Conservation (phyloP, 139 green algal species). For the Haematococcus lacustris region DNA sequence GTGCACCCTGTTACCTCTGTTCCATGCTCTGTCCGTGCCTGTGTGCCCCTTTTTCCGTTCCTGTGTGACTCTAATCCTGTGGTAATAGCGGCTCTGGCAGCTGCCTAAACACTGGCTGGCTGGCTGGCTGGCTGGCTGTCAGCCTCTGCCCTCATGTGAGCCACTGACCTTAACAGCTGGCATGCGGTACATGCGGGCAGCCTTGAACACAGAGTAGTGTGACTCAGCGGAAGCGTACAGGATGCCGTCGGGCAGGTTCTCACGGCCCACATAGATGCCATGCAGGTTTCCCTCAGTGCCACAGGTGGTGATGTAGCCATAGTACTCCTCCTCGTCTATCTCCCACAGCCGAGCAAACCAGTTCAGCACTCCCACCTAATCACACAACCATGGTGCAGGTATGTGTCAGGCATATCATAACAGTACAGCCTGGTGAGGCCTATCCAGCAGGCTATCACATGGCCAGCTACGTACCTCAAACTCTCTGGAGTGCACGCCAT, state of each 20-base stretch:
- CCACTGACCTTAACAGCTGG: conserved; percentile 67
- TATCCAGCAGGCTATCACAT: too few species aligned
- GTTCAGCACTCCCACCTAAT: conserved; percentile 85
- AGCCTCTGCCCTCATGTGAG: too few species aligned
- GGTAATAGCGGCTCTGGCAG: too few species aligned
- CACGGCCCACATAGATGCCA: conserved; percentile 82
- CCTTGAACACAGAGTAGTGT: conserved; percentile 97
- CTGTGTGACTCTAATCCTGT: too few species aligned
- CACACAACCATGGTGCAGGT: not conserved
- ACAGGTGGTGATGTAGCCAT: conserved; percentile 98
- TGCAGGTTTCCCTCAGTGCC: conserved; percentile 97
- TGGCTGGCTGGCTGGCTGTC: too few species aligned
- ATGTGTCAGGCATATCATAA: too few species aligned
- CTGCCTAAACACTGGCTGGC: too few species aligned
- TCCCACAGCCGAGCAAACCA: conserved; percentile 97
- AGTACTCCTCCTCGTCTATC: conserved; percentile 86
- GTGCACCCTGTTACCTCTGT: too few species aligned
- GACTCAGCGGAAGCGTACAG: conserved; percentile 83
- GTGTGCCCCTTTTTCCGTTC: too few species aligned
- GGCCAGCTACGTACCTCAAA: conserved; percentile 28
- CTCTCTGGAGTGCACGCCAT: conserved; percentile 68
- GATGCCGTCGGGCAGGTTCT: conserved; percentile 79
- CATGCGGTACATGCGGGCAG: conserved; percentile 94
- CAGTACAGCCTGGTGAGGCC: too few species aligned
- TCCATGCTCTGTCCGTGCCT: too few species aligned